Percentiles rank a stretch among this genome's conserved stretches.
phyloP scores from a whole-genome alignment of 2,329 filamentous ascomycete genomes.

The Arthrobotrys musiformis region DNA sequence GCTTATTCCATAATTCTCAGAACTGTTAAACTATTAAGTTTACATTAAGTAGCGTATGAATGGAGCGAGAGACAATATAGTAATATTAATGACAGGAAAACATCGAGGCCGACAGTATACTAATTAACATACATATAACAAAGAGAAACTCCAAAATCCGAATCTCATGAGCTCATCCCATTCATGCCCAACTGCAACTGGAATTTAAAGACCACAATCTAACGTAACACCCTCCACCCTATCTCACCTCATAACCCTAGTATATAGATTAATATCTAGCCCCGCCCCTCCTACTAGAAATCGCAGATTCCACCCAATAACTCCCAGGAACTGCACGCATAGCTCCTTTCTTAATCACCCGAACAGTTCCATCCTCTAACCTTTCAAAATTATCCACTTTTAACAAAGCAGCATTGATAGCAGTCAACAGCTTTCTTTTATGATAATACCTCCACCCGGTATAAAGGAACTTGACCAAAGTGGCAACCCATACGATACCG shows the following conservation, averaged over 20 bases:
- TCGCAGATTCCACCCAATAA: conserved; percentile 13
- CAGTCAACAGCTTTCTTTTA: conserved; percentile 4
- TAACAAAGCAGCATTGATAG: not conserved
- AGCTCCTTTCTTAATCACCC: not conserved
- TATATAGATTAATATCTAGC: not conserved
- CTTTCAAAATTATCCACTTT: conserved; percentile 31
- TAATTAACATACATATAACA: too few species aligned
- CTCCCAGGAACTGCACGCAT: not conserved
- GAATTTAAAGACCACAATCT: too few species aligned
- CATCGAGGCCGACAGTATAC: too few species aligned
- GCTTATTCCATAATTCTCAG: too few species aligned
- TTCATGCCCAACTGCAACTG: too few species aligned
- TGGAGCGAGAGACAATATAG: too few species aligned
- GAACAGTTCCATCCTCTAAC: conserved; percentile 2
- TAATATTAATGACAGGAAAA: too few species aligned
- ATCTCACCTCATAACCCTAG: not conserved
- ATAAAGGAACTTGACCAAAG: not conserved
- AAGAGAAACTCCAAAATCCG: too few species aligned
- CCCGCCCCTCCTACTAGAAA: not conserved
- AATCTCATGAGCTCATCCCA: too few species aligned
- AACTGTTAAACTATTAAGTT: too few species aligned
- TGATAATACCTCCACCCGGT: not conserved
- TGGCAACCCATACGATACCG: not conserved
- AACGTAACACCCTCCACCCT: too few species aligned
- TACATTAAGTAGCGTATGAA: too few species aligned